Percentiles rank a stretch among this genome's conserved stretches.
Conservation (phyloP, 225 moss, liverwort and hornwort genomes). For the Lunularia cruciata region DNA sequence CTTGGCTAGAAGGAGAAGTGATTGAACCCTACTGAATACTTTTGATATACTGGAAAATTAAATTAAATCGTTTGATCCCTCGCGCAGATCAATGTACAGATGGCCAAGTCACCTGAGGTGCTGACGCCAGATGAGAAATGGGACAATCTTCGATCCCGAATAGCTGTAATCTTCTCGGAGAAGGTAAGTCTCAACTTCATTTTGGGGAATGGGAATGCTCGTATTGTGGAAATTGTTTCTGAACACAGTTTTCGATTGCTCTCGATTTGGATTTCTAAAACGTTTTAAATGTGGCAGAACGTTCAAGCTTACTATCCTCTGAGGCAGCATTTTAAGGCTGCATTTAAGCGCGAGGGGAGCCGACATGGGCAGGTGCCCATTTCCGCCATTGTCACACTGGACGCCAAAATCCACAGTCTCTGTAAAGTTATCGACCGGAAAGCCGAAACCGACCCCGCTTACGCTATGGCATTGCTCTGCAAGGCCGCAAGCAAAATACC, state of each 20-base stretch:
- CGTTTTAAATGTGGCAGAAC: slow-evolving; percentile 50
- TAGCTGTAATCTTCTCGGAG: slow-evolving; percentile 70
- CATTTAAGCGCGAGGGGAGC: slow-evolving; percentile 57
- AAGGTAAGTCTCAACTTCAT: no score
- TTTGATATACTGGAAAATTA: no score
- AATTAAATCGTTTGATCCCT: no score
- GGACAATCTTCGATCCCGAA: slow-evolving; percentile 66
- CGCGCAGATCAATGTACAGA: slow-evolving; percentile 69
- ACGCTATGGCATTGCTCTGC: slow-evolving; percentile 73
- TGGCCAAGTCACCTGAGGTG: slow-evolving; percentile 52
- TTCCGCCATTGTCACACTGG: slow-evolving; percentile 65
- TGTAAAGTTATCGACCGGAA: slow-evolving; percentile 73
- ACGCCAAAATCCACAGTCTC: slow-evolving; percentile 76
- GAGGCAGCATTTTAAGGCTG: slow-evolving; percentile 78
- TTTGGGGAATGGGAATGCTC: no score
- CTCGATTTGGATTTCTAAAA: no score
- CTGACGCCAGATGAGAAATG: slow-evolving; percentile 65
- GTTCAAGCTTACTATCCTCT: slow-evolving; percentile 67
- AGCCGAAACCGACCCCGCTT: slow-evolving; percentile 72
- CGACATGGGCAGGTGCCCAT: slow-evolving; percentile 71
- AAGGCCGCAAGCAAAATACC: slow-evolving; percentile 69
- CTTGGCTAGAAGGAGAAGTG: no score
- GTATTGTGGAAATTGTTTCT: no score
- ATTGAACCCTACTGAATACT: no score
- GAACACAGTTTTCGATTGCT: not conserved